These are phyloP conservation scores for Cornus kousa DNA, from an alignment of 148 eudicot species.

Conservation along the genomic window DNA sequence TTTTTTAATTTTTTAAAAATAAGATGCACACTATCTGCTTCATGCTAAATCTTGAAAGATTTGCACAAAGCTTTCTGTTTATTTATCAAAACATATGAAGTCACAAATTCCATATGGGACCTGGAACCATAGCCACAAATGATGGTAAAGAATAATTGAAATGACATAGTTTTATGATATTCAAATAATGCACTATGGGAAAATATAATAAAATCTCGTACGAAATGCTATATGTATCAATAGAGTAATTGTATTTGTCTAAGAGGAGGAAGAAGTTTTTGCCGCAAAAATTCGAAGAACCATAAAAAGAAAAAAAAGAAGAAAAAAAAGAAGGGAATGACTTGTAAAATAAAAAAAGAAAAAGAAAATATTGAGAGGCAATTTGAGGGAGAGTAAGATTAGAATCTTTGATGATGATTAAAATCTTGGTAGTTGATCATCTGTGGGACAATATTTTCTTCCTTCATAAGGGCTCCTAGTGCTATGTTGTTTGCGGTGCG, in stretches of 20 bases:
- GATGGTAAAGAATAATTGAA: not conserved
- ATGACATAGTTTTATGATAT: not conserved
- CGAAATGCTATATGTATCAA: not conserved
- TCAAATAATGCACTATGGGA: not conserved
- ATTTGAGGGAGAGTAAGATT: too few species aligned
- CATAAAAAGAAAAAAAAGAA: not conserved
- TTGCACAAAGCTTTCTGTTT: not conserved
- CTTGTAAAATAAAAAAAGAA: too few species aligned
- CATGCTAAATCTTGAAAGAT: conserved; percentile 1
- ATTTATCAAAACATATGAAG: not conserved
- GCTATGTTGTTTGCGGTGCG: too few species aligned
- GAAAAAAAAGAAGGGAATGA: not conserved
- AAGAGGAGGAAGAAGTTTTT: not conserved
- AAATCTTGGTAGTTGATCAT: too few species aligned
- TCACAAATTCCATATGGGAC: not conserved
- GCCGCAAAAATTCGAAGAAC: not conserved
- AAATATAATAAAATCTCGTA: not conserved
- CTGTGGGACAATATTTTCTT: too few species aligned
- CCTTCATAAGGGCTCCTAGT: too few species aligned
- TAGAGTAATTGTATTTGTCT: not conserved
- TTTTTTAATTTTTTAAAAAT: too few species aligned
- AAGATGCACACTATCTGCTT: not conserved
- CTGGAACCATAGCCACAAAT: not conserved
- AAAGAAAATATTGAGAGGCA: too few species aligned
- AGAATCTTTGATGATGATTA: too few species aligned